Evolutionary conservation across 345 rosid genomes (phyloP).

Genomic region (Geranium brycei): DNA sequence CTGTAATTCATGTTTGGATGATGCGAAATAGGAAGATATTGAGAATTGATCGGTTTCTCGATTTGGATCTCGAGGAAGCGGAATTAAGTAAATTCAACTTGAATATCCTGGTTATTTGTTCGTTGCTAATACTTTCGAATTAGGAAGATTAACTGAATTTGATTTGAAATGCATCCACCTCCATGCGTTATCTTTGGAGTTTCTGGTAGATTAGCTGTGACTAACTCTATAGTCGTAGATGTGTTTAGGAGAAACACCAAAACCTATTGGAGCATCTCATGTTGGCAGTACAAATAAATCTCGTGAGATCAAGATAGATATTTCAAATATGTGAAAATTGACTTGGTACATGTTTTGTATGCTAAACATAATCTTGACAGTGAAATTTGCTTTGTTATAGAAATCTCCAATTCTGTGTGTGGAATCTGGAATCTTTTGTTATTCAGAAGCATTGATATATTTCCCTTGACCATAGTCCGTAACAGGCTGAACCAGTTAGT

Average conservation of each 20-base stretch:
- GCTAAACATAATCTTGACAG: neutral
- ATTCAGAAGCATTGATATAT: constrained; percentile 2
- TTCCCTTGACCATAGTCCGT: neutral
- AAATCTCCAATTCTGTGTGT: too few species aligned
- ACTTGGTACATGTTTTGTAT: too few species aligned
- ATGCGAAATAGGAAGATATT: too few species aligned
- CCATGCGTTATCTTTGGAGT: neutral
- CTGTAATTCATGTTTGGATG: neutral
- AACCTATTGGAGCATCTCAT: neutral
- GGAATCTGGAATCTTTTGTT: neutral
- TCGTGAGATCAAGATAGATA: neutral
- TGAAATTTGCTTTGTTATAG: neutral
- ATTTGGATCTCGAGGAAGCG: neutral
- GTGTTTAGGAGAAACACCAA: neutral
- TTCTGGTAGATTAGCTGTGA: neutral
- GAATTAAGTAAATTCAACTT: neutral
- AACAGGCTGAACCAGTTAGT: neutral
- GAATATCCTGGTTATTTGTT: neutral
- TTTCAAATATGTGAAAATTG: neutral
- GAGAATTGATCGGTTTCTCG: neutral
- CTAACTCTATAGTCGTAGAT: neutral
- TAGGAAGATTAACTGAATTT: neutral
- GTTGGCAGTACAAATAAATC: too few species aligned
- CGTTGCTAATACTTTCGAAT: neutral
- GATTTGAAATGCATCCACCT: neutral